Evolutionary conservation across 2,329 filamentous ascomycete genomes (phyloP).

Genomic region (Aureobasidium sp.): DNA sequence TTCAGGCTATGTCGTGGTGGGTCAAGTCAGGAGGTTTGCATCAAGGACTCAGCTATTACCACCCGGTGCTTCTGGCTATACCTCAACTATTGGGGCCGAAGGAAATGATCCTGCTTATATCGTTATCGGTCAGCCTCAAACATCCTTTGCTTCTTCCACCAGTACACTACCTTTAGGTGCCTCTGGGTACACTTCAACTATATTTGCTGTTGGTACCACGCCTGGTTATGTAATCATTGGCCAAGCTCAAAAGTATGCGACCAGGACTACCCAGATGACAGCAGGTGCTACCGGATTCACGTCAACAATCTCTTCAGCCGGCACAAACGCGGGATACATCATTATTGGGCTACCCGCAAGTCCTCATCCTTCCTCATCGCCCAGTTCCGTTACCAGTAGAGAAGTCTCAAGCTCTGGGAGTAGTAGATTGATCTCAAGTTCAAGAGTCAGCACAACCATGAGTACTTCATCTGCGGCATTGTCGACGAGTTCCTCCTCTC

Average conservation of each 20-base stretch:
- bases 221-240: background rate
- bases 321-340: background rate
- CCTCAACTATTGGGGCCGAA: background rate
- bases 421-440: too few relatives aligned
- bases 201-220: background rate
- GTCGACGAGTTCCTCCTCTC: background rate
- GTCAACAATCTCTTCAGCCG: background rate
- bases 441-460: too few relatives aligned
- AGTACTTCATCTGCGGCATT: background rate
- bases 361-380: background rate
- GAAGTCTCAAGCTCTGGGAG: too few relatives aligned
- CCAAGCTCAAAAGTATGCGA: background rate
- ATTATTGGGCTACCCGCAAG: background rate
- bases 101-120: background rate
- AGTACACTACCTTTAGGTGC: background rate
- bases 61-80: background rate
- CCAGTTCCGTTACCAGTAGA: too few relatives aligned
- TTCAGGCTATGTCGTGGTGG: background rate
- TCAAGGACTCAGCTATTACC: background rate
- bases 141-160: background rate
- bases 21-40: background rate
- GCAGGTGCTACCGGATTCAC: background rate
- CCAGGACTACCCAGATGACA: background rate
- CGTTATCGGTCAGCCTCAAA: background rate
- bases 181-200: background rate